Base-by-base conservation (phyloP, 1,284 basidiomycete genomes). In the Trametes sp. region DNA sequence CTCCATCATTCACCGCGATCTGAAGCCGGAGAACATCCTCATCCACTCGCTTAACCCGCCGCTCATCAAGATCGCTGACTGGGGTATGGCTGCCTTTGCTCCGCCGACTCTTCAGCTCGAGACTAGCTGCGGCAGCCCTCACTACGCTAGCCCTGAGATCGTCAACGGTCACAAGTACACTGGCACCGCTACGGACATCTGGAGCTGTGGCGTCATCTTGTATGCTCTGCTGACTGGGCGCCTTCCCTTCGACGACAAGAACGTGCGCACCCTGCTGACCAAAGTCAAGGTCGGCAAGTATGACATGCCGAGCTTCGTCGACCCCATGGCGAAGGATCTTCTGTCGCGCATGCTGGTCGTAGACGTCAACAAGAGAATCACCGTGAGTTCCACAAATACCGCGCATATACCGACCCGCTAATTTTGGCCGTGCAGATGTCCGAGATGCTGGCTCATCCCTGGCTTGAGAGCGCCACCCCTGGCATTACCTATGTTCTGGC, bases 141-240 rank as follows among this genome's bases (percentile, higher is more conserved):
- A 99, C 78, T 99, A 99, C 70, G 98, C 97, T 16, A 95, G 92
- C 69, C 98, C 98, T 2, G 98, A 99, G 79, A 97, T 99, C 72
- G 96, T 99, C 62, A 94, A 95, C 65, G 96, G 96, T 19, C 87
- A 93, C 76, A 93, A 91, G 71, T 99, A 99, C 78, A 88, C 93
- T 76, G 98, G 98, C 45, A 93, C 92, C 45, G 90, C 94, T 5
- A 96, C 95, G 16, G 98, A 96, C 76, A 96, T 98, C 72, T 96
- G 93, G 94, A 94, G 93, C 72, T 96, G 94, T 68, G 95, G 95
- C 46, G 94, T 97, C 65, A 94, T 96, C 69, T 83, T 96, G 49
- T 96, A 87, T 75, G 93, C 93, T 31, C 86, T 99, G 35, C 84
- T 99, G 45, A 94, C 92, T 64, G 93, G 95, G 10, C 80, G 90